Percentiles rank a stretch among this genome's conserved stretches.
Conservation (phyloP, 2,329 filamentous ascomycete genomes). For the Pseudogymnoascus destructans region DNA sequence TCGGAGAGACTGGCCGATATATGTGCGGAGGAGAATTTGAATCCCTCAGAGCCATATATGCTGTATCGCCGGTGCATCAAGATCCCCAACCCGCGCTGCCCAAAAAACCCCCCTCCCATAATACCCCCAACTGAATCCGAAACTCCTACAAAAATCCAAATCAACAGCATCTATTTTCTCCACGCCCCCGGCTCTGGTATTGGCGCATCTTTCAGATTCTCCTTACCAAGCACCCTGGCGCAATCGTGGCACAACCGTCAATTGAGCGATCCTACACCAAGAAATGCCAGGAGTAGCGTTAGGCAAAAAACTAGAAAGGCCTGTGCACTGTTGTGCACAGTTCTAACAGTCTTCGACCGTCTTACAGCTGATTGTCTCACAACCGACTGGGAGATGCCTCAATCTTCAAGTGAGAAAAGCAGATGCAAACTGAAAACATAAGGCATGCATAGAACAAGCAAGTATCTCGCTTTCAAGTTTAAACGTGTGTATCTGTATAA, state of each 20-base stretch:
- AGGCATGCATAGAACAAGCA: neutral
- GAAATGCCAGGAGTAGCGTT: neutral
- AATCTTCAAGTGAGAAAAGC: neutral
- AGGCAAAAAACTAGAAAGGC: neutral
- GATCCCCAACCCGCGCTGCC: neutral
- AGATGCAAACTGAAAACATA: neutral
- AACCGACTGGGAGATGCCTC: neutral
- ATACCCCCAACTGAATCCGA: neutral
- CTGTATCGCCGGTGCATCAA: neutral
- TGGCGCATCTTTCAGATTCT: neutral
- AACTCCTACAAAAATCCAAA: neutral
- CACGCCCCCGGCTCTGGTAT: neutral
- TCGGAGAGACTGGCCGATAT: neutral
- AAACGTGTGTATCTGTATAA: neutral
- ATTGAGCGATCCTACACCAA: neutral
- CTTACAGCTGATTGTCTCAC: neutral
- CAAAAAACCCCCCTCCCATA: neutral
- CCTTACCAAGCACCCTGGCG: neutral
- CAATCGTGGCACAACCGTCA: neutral
- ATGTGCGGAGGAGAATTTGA: neutral
- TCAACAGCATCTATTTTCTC: neutral
- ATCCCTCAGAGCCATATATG: neutral
- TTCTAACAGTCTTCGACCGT: neutral
- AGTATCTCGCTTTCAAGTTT: neutral
- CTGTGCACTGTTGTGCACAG: neutral